phyloP scores from a whole-genome alignment of 495 filamentous ascomycete genomes.

The Aeminium ludgeri region DNA sequence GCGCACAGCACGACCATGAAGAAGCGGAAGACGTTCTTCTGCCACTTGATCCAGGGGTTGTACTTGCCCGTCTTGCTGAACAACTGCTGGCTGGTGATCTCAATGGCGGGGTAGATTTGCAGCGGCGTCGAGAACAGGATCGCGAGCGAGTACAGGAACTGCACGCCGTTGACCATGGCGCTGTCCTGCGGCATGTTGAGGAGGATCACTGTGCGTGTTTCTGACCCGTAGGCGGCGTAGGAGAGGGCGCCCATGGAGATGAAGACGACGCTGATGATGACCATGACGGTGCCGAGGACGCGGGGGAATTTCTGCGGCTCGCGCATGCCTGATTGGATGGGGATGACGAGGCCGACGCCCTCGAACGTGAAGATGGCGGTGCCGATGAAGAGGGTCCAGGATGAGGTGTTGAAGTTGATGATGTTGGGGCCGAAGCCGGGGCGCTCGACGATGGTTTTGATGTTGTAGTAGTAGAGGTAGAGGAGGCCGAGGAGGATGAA shows the following conservation, averaged over 20 bases:
- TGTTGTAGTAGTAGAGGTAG: constrained; percentile 92
- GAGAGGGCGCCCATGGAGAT: constrained; percentile 78
- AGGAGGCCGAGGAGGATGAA: constrained; percentile 86
- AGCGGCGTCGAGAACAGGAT: constrained; percentile 87
- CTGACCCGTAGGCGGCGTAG: constrained; percentile 88
- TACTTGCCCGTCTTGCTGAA: constrained; percentile 80
- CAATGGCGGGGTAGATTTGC: constrained; percentile 93
- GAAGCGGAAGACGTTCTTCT: constrained; percentile 94
- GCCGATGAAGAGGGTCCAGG: constrained; percentile 95
- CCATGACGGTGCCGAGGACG: constrained; percentile 77
- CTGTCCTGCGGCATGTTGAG: constrained; percentile 92
- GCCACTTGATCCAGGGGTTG: constrained; percentile 92
- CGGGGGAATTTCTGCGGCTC: constrained; percentile 71
- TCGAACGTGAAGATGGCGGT: constrained; percentile 99
- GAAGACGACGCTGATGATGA: constrained; percentile 84
- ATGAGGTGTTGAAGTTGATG: constrained; percentile 62
- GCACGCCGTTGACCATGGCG: constrained; percentile 86
- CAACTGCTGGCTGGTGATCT: constrained; percentile 53
- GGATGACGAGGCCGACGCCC: constrained; percentile 94
- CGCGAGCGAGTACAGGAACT: constrained; percentile 86
- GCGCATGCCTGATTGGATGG: constrained; percentile 94
- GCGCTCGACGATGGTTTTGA: constrained; percentile 61
- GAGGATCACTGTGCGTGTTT: constrained; percentile 89
- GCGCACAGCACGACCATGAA: constrained; percentile 75
- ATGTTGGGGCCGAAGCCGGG: constrained; percentile 63